phyloP scores from a whole-genome alignment of 1,284 basidiomycete species.

The Chalciporus piperatoides region DNA sequence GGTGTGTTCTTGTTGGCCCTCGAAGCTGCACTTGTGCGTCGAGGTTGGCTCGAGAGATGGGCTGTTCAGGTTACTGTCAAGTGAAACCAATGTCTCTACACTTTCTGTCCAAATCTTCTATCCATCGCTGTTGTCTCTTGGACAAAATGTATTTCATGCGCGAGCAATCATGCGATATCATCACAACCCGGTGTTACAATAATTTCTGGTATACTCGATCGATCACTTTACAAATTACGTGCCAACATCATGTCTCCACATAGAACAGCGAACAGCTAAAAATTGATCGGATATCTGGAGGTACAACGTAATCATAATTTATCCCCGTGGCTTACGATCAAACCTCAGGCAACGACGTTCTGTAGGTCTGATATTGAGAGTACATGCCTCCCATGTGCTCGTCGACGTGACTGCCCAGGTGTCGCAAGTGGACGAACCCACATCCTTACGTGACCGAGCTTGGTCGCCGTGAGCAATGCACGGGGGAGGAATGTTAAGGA shows the following conservation, averaged over 20 bases:
- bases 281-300: background rate
- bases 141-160: background rate
- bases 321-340: conserved; percentile 1
- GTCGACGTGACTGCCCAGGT: conserved; percentile 26
- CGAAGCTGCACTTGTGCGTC: conserved; percentile 49
- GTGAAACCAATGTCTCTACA: conserved; percentile 6
- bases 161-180: background rate
- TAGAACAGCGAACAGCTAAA: background rate
- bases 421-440: conserved; percentile 76
- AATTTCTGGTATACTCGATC: background rate
- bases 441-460: conserved; percentile 70
- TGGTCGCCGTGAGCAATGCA: conserved; percentile 73
- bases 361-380: conserved; percentile 33
- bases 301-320: conserved; percentile 22
- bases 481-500: conserved; percentile 69
- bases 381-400: conserved; percentile 30
- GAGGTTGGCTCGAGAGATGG: conserved; percentile 39
- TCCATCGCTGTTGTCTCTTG: background rate
- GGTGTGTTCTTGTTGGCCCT: conserved; percentile 46
- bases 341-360: conserved; percentile 22
- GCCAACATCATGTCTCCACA: no score
- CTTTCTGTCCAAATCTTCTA: background rate
- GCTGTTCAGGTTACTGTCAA: conserved; percentile 23
- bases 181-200: background rate
- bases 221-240: no score